phyloP scores from a whole-genome alignment of 2,329 filamentous ascomycete genomes.

The Aspergillus sp. region DNA sequence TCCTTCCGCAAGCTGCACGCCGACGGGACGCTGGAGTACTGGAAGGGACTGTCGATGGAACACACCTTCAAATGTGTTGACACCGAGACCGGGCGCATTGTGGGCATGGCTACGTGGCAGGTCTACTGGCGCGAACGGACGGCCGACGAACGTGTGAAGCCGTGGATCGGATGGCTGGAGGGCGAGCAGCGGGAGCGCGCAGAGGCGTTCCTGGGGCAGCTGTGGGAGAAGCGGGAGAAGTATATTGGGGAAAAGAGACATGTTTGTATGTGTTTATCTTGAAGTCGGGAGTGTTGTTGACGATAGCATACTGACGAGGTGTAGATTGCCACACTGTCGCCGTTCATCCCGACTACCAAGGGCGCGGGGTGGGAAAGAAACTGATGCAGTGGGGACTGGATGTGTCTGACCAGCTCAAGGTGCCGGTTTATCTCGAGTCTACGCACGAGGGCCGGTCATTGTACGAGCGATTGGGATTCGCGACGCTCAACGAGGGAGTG shows the following conservation, averaged over 20 bases:
- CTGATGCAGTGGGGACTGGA: slow-evolving; percentile 4
- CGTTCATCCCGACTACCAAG: slow-evolving; percentile 44
- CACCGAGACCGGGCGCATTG: slow-evolving; percentile 41
- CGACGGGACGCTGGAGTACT: background rate
- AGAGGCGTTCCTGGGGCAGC: background rate
- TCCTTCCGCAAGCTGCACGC: background rate
- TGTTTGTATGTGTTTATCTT: background rate
- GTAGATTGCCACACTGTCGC: slow-evolving; percentile 42
- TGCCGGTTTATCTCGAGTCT: slow-evolving; percentile 30
- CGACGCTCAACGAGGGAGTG: background rate
- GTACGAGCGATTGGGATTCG: slow-evolving; percentile 1
- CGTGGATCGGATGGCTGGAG: slow-evolving; percentile 48
- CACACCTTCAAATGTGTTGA: slow-evolving; percentile 24
- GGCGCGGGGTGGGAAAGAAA: slow-evolving; percentile 41
- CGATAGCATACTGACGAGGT: background rate
- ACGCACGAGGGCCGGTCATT: slow-evolving; percentile 36
- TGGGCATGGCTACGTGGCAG: slow-evolving; percentile 51
- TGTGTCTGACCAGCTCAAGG: background rate
- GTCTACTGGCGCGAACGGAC: slow-evolving; percentile 39
- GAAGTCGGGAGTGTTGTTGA: background rate
- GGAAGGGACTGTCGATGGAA: background rate
- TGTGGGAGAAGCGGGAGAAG: background rate
- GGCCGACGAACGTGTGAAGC: slow-evolving; percentile 45
- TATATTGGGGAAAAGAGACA: background rate
- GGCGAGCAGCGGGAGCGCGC: slow-evolving; percentile 42